These are phyloP conservation scores for Fusarium compactum DNA, from an alignment of 2,329 filamentous ascomycete species.

Conservation along the genomic window DNA sequence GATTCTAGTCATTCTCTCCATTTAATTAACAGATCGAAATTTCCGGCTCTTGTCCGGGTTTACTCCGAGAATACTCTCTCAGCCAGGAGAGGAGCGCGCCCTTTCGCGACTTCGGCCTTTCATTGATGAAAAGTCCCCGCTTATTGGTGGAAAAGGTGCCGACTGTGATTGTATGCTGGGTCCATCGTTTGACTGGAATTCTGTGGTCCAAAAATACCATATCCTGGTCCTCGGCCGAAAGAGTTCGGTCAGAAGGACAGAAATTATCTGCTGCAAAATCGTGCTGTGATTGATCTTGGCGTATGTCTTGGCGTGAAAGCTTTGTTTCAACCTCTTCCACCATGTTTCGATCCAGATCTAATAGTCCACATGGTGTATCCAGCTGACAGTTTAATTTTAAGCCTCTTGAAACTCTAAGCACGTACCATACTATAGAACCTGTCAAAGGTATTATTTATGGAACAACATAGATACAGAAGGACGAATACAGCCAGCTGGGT, in stretches of 20 bases:
- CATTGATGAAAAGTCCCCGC: not conserved
- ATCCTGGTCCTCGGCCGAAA: conserved; percentile 31
- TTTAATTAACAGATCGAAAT: conserved; percentile 9
- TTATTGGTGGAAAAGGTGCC: conserved; percentile 39
- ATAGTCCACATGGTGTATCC: not conserved
- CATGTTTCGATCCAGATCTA: conserved; percentile 20
- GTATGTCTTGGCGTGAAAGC: conserved; percentile 40
- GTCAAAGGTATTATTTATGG: not conserved
- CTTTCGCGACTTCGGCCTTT: conserved; percentile 32
- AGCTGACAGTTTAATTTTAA: not conserved
- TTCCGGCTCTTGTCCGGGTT: conserved; percentile 37
- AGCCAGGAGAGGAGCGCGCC: conserved; percentile 2
- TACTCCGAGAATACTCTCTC: conserved; percentile 18
- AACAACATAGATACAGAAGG: not conserved
- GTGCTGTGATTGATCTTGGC: conserved; percentile 37
- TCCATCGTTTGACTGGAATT: not conserved
- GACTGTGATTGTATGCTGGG: not conserved
- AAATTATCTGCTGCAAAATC: conserved; percentile 17
- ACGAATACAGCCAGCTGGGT: not conserved
- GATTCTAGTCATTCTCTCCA: not conserved
- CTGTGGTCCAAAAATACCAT: conserved; percentile 8
- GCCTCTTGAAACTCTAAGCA: not conserved
- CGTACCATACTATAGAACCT: not conserved
- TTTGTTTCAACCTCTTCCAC: conserved; percentile 42
- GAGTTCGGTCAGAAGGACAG: conserved; percentile 20